These are phyloP conservation scores for Pythium chondricola DNA, from an alignment of 352 stramenopile genomes.

Conservation along the genomic window DNA sequence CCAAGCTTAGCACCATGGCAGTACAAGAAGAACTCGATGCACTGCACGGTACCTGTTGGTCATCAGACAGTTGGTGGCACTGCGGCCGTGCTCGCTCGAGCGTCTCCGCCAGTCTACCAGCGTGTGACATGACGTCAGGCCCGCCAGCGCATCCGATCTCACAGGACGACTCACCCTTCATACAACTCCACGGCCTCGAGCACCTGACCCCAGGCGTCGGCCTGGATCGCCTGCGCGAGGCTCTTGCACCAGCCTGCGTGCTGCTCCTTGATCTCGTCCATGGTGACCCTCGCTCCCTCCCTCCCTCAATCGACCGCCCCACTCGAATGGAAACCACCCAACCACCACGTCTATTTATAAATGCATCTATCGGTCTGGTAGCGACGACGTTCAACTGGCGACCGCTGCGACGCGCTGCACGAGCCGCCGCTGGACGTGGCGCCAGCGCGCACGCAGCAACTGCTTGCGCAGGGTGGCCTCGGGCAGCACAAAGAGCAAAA, in stretches of 20 bases:
- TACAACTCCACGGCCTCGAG: slow-evolving; percentile 75
- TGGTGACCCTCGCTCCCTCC: no score
- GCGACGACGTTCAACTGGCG: slow-evolving; percentile 6
- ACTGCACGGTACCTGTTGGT: slow-evolving; percentile 27
- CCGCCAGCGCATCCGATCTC: no score
- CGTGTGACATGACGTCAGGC: no score
- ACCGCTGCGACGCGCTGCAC: slow-evolving; percentile 37
- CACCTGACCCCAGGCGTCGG: slow-evolving; percentile 61
- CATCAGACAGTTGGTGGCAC: slow-evolving; percentile 34
- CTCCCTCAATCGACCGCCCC: no score
- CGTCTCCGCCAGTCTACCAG: slow-evolving; percentile 35
- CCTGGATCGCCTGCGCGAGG: slow-evolving; percentile 52
- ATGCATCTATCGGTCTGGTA: no score
- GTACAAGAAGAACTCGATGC: not conserved
- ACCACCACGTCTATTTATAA: not conserved
- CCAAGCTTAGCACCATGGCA: not conserved
- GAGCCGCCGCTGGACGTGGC: slow-evolving; percentile 54
- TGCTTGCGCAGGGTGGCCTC: slow-evolving; percentile 58
- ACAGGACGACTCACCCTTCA: slow-evolving; percentile 35
- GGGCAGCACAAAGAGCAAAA: slow-evolving; percentile 73
- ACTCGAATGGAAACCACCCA: no score
- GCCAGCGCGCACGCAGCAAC: slow-evolving; percentile 56
- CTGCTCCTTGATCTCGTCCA: slow-evolving; percentile 43
- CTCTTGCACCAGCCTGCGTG: slow-evolving; percentile 49
- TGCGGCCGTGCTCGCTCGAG: slow-evolving; percentile 30